Evolutionary conservation across 768 basidiomycete species (phyloP).

Genomic region (Mycena metata): DNA sequence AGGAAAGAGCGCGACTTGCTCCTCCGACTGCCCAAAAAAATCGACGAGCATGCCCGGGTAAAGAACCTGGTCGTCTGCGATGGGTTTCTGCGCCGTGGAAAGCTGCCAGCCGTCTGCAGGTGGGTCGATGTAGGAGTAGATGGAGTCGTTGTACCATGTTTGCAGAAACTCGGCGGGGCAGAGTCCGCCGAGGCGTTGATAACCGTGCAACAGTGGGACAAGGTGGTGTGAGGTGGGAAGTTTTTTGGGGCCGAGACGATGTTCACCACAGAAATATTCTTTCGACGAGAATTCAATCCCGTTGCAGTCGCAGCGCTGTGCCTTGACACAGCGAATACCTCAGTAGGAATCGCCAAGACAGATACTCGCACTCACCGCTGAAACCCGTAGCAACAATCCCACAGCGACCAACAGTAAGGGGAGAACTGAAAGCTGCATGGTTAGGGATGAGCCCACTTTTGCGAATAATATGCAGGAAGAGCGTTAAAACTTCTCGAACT

Average conservation of each 20-base stretch:
- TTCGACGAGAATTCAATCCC: slow-evolving; percentile 17
- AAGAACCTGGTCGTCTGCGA: slow-evolving; percentile 24
- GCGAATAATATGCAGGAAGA: slow-evolving; percentile 1
- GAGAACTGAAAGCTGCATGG: slow-evolving; percentile 4
- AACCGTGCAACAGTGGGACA: slow-evolving; percentile 5
- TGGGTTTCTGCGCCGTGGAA: slow-evolving; percentile 24
- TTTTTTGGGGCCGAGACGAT: slow-evolving; percentile 19
- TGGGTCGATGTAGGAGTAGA: not conserved
- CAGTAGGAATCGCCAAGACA: not conserved
- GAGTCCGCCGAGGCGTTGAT: slow-evolving; percentile 27
- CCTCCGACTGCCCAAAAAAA: slow-evolving; percentile 17
- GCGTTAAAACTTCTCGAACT: not conserved
- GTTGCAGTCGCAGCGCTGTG: slow-evolving; percentile 2
- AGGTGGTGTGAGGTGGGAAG: not conserved
- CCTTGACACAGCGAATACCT: not conserved
- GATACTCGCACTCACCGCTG: not conserved
- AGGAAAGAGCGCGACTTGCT: slow-evolving; percentile 9
- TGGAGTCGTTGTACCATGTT: slow-evolving; percentile 26
- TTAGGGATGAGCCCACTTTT: not conserved
- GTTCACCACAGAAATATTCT: slow-evolving; percentile 21
- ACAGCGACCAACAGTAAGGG: not conserved
- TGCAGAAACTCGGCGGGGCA: slow-evolving; percentile 22
- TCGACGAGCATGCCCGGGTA: slow-evolving; percentile 23
- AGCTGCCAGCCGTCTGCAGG: slow-evolving; percentile 33
- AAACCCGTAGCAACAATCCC: not conserved